These are phyloP conservation scores for Jatropha multifida DNA, from an alignment of 441 rosid genomes.

Conservation along the genomic window DNA sequence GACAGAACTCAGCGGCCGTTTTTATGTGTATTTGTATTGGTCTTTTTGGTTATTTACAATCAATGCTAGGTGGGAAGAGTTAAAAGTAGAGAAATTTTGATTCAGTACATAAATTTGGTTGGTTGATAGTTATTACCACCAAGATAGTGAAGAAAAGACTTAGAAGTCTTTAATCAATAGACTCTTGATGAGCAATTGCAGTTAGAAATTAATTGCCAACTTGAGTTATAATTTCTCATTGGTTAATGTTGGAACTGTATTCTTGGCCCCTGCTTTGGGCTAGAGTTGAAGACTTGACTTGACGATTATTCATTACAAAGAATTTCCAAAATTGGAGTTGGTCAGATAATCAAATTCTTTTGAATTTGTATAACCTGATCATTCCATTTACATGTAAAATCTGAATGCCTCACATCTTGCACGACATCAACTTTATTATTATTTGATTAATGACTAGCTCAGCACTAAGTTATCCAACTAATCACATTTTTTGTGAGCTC, in stretches of 20 bases:
- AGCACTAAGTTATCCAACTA: too few relatives aligned
- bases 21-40: background rate
- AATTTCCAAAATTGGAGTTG: background rate
- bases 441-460: background rate
- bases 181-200: background rate
- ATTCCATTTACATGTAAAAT: too few relatives aligned
- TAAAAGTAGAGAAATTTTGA: background rate
- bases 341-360: too few relatives aligned
- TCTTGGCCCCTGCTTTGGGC: background rate
- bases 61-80: background rate
- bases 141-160: background rate
- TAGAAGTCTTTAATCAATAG: too few relatives aligned
- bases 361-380: too few relatives aligned
- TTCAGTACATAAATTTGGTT: background rate
- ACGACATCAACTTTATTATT: background rate
- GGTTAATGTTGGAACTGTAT: background rate
- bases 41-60: background rate
- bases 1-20: background rate
- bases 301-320: background rate
- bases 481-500: too few relatives aligned
- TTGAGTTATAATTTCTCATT: too few relatives aligned
- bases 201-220: background rate
- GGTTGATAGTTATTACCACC: background rate
- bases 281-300: background rate
- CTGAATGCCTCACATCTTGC: background rate